phyloP scores from a whole-genome alignment of 2,329 filamentous ascomycete species.

The Ascochyta koolunga region DNA sequence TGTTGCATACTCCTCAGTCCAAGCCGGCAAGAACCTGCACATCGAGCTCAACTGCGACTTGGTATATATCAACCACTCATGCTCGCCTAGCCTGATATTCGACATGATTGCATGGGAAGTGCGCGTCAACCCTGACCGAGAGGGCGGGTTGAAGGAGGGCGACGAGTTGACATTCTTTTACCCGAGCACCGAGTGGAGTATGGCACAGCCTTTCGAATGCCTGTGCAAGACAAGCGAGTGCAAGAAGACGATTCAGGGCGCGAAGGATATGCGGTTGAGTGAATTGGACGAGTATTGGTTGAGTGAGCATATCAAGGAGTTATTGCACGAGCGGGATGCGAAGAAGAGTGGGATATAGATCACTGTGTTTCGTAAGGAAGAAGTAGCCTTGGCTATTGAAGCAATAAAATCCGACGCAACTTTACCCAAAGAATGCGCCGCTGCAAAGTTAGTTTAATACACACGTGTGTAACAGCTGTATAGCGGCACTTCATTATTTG shows the following conservation, averaged over 20 bases:
- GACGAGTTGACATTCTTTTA: conserved; percentile 69
- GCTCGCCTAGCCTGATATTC: conserved; percentile 59
- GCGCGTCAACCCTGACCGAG: conserved; percentile 56
- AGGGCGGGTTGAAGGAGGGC: conserved; percentile 41
- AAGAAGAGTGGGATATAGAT: conserved; percentile 9
- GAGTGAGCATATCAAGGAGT: conserved; percentile 39
- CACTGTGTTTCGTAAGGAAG: too few species aligned
- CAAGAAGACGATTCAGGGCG: conserved; percentile 67
- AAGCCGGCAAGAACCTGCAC: conserved; percentile 56
- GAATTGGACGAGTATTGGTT: conserved; percentile 63
- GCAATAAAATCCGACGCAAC: too few species aligned
- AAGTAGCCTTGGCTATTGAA: too few species aligned
- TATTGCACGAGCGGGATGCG: conserved; percentile 33
- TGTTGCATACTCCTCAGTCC: conserved; percentile 60
- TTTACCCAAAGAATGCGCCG: too few species aligned
- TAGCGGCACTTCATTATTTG: too few species aligned
- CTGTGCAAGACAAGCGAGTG: conserved; percentile 64
- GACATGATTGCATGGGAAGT: conserved; percentile 59
- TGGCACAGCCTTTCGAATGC: conserved; percentile 75
- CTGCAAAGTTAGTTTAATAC: too few species aligned
- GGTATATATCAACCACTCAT: conserved; percentile 64
- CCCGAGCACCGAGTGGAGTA: conserved; percentile 75
- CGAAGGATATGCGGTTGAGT: conserved; percentile 62
- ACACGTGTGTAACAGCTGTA: too few species aligned
- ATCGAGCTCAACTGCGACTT: conserved; percentile 64